Percentiles rank a stretch among this genome's conserved stretches.
phyloP scores from a whole-genome alignment of 305 asterid species.

The Fraxinus floribunda region DNA sequence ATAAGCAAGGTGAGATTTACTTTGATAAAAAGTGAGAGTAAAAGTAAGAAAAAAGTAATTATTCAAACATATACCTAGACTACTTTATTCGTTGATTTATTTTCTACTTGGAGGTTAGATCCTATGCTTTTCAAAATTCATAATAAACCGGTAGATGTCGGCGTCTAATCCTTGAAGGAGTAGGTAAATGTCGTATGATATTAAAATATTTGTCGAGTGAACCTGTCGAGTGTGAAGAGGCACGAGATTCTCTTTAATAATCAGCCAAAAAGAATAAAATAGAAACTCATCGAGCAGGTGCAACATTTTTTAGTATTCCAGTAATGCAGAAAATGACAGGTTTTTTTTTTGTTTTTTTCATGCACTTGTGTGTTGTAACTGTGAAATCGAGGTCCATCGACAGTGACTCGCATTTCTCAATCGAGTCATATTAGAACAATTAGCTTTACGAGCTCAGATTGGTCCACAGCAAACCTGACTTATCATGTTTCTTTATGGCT shows the following conservation, averaged over 20 bases:
- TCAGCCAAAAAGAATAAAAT: not conserved
- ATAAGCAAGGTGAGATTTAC: not conserved
- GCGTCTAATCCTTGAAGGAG: not conserved
- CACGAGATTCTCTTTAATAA: conserved; percentile 17
- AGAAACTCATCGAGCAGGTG: conserved; percentile 28
- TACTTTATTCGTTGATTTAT: not conserved
- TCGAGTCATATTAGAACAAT: not conserved
- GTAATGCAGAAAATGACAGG: not conserved
- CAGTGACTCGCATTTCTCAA: not conserved
- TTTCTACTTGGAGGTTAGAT: not conserved
- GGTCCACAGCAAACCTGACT: not conserved
- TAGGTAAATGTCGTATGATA: not conserved
- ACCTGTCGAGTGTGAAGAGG: not conserved
- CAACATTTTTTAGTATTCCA: conserved; percentile 10
- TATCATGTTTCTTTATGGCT: not conserved
- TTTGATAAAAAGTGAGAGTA: too few relatives aligned
- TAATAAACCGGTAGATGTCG: too few relatives aligned
- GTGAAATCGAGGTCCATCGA: not conserved
- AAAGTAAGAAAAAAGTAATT: too few relatives aligned
- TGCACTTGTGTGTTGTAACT: not conserved
- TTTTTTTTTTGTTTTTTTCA: too few relatives aligned
- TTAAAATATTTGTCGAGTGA: not conserved
- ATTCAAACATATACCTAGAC: not conserved
- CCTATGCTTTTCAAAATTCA: not conserved
- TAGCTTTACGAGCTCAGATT: not conserved